Evolutionary conservation across 2,329 filamentous ascomycete genomes (phyloP), one percentile per base, ranked within the genome.

Genomic region (Pseudohalonectria lignicola): DNA sequence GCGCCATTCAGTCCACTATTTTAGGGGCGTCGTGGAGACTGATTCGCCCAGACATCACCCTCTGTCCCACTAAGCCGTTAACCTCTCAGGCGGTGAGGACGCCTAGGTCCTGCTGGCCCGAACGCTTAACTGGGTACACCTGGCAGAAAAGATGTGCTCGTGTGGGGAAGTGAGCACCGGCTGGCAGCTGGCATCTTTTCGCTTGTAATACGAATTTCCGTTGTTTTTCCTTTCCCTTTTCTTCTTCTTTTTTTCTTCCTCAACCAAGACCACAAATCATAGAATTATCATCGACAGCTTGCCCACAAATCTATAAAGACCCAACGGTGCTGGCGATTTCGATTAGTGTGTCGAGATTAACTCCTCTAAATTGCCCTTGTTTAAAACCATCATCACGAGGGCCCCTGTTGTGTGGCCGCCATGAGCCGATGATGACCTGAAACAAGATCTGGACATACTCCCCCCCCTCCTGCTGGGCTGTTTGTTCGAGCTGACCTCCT

Each of bases 331-430:
- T 71, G 71, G 58, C 63, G 64, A 66, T 58, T 60, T 60, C 62
- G 66, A 66, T 67, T 58, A 46, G 60, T 66, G 68, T 63, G 73
- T 74, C 72, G 54, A 77, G 73, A 78, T 53, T 47, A 63, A 71
- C 58, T 57, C 57, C 49, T 45, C 55, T 47, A 47, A 50, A 53
- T 59, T 57, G 66, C 69, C 69, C 63, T 74, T 76, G 70, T 63
- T 64, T 69, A 78, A 78, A 77, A 78, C 74, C 74, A 76, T 78
- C 61, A 67, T 75, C 72, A 75, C 69, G 74, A 78, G 74, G 71
- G 73, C 72, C 73, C 70, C 70, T 68, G 58, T 52, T 55, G 69
- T 56, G 70, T 61, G 71, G 71, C 70, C 65, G 53, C 71, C 74
- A 77, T 76, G 74, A 77, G 73, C 66, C 70, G 74, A 51, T 74